Evolutionary conservation across 352 stramenopile genomes (phyloP).

Genomic region (Globisporangium paroecandrum): DNA sequence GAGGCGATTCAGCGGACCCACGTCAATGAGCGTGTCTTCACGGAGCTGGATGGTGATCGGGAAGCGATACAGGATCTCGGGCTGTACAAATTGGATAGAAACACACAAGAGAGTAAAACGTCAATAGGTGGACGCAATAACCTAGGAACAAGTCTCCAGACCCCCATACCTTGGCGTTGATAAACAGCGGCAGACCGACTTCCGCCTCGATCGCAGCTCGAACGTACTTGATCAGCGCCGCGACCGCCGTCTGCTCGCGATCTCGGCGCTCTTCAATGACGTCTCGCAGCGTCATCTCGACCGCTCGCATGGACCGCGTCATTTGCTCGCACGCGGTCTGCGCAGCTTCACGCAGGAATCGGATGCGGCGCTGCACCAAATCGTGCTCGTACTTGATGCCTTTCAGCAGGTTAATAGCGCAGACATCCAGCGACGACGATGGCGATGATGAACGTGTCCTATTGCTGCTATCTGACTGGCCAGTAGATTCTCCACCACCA

Average conservation of each 20-base stretch:
- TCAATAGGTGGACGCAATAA: neutral
- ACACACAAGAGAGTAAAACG: neutral
- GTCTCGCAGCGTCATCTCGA: slow-evolving; percentile 47
- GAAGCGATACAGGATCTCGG: slow-evolving; percentile 51
- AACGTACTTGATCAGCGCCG: slow-evolving; percentile 46
- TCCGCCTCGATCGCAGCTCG: slow-evolving; percentile 54
- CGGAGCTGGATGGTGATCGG: slow-evolving; percentile 47
- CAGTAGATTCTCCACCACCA: neutral
- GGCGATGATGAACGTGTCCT: slow-evolving; percentile 5
- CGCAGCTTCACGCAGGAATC: slow-evolving; percentile 40
- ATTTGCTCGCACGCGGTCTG: slow-evolving; percentile 50
- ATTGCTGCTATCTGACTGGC: neutral
- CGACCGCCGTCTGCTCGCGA: slow-evolving; percentile 46
- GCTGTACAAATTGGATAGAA: slow-evolving; percentile 24
- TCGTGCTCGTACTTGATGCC: slow-evolving; percentile 62
- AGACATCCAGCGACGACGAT: slow-evolving; percentile 21
- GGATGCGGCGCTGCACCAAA: slow-evolving; percentile 45
- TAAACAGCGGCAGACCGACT: slow-evolving; percentile 51
- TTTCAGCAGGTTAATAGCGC: slow-evolving; percentile 48
- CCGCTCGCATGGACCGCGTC: slow-evolving; percentile 33
- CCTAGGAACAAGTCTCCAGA: slow-evolving; percentile 1
- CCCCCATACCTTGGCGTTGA: slow-evolving; percentile 51
- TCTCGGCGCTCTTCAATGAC: slow-evolving; percentile 37
- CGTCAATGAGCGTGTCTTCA: slow-evolving; percentile 48
- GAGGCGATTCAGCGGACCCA: slow-evolving; percentile 38